Conservation (phyloP, 148 eudicot species). For the Rhododendron ferrugineum region DNA sequence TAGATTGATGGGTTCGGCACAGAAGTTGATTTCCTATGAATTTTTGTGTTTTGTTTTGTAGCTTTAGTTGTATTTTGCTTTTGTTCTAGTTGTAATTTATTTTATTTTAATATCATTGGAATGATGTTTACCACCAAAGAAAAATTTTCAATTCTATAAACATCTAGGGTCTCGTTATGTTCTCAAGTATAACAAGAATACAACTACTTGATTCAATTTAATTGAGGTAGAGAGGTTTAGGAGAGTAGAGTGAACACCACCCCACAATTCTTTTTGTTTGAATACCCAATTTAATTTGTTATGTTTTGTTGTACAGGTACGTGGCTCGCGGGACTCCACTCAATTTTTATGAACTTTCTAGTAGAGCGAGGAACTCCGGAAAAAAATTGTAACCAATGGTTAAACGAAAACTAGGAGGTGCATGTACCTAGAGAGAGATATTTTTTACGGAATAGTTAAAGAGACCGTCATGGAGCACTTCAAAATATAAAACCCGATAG, state of each 20-base stretch:
- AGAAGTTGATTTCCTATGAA: background rate
- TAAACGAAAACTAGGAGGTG: background rate
- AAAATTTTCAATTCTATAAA: too few relatives aligned
- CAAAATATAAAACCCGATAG: background rate
- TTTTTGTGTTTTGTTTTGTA: too few relatives aligned
- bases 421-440: background rate
- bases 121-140: too few relatives aligned
- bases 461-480: background rate
- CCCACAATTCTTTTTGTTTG: too few relatives aligned
- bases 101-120: too few relatives aligned
- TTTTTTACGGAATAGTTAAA: too few relatives aligned
- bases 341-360: background rate
- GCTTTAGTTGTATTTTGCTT: background rate
- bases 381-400: background rate
- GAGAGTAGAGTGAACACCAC: too few relatives aligned
- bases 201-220: background rate
- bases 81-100: background rate
- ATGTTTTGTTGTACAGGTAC: background rate
- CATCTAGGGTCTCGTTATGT: too few relatives aligned
- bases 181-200: background rate
- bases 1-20: background rate
- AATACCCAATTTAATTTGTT: background rate
- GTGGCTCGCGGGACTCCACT: background rate
- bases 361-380: too few relatives aligned
- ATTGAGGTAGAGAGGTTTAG: too few relatives aligned